Evolutionary conservation across 2,329 filamentous ascomycete genomes (phyloP), one percentile per base, ranked within the genome.

Genomic region (Bipolaris gigantea): DNA sequence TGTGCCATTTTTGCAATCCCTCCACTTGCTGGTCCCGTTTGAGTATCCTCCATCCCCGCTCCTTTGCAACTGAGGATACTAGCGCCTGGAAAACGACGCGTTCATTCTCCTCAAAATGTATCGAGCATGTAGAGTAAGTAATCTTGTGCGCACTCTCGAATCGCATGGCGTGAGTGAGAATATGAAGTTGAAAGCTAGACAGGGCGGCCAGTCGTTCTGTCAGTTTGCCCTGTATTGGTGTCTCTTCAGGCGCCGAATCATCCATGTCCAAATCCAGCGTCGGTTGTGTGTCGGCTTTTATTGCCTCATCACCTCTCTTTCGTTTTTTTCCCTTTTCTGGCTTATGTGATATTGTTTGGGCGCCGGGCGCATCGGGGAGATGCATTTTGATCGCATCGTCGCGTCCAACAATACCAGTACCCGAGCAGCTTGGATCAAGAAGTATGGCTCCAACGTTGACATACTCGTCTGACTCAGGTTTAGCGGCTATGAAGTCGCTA

Each of bases 381-480:
- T 71, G 72, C 59, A 74, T 87, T 80, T 36, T 94, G 73, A 59
- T 83, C 76, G 4, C 90, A 86, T 92, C 89, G 64, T 97, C 92
- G 18, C 94, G 84, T 2, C 92, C 90, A 21, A 97, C 85, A 51
- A 99, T 99, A 1, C 94, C 94, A 70, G 91, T 97, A 0, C 94
- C 94, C 1, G 92, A 97, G 72, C 94, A 99, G 71, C 91, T 96
- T 0, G 94, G 94, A 70, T 99, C 94, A 2, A 99, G 81, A 0
- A 99, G 80, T 36, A 99, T 79, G 7, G 88, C 89, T 0, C 86
- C 85, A n/a, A 97, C 90, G n/a, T 85, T 78, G 42, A 76, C 76
- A 66, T 88, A 93, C 42, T 82, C 80, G 2, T 79, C 73, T 1
- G 84, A 81, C 1, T 75, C 62, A 0, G 92, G 90, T 55, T 93